Percentiles rank a stretch among this genome's conserved stretches.
These are phyloP conservation scores for Neonectria punicea DNA, from an alignment of 2,329 filamentous ascomycete genomes.

Conservation along the genomic window DNA sequence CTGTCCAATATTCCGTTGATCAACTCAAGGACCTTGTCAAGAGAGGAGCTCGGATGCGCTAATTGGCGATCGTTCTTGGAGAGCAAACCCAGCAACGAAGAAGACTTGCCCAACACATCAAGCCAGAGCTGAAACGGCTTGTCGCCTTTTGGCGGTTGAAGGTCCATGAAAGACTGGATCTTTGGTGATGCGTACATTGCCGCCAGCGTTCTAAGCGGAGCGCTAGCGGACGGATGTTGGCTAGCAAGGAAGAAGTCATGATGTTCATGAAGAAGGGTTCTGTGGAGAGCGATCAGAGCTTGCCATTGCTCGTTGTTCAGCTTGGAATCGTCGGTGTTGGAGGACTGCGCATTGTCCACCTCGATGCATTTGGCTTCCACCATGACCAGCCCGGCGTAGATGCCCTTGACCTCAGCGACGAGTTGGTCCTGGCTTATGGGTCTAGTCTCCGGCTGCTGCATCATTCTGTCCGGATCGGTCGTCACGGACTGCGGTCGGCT, in stretches of 20 bases:
- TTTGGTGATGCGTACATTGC: constrained; percentile 72
- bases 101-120: too few species aligned
- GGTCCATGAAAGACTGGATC: too few species aligned
- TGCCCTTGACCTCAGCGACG: constrained; percentile 82
- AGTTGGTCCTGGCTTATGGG: constrained; percentile 82
- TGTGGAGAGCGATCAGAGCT: constrained; percentile 82
- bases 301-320: constrained; percentile 81
- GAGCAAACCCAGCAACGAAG: too few species aligned
- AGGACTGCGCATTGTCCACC: constrained; percentile 73
- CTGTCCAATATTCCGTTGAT: too few species aligned
- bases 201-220: constrained; percentile 73
- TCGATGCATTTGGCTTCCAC: constrained; percentile 90
- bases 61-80: too few species aligned
- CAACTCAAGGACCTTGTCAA: too few species aligned
- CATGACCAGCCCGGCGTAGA: constrained; percentile 85
- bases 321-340: constrained; percentile 53
- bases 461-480: constrained; percentile 14
- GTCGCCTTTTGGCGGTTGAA: too few species aligned
- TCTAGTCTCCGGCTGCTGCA: constrained; percentile 55
- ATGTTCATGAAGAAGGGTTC: constrained; percentile 83
- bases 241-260: constrained; percentile 88
- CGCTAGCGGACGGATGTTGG: constrained; percentile 83
- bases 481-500: not conserved
- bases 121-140: too few species aligned
- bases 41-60: too few species aligned